Percentiles rank a stretch among this genome's conserved stretches.
These are phyloP conservation scores for Tolypocladium amazonense DNA, from an alignment of 2,329 filamentous ascomycete species.

Conservation along the genomic window DNA sequence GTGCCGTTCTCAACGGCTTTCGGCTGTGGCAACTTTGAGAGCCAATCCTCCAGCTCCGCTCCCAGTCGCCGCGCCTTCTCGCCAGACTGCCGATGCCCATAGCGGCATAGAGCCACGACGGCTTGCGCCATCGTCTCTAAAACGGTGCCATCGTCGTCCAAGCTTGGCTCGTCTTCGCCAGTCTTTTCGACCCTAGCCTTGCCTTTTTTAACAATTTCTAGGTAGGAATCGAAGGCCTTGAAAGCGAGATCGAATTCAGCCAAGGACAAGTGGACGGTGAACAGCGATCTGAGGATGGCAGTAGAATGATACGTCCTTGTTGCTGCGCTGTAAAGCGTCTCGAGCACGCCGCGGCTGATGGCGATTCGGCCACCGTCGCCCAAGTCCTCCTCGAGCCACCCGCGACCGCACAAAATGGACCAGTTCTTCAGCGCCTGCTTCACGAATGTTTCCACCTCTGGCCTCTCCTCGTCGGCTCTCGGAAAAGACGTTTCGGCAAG, in stretches of 20 bases:
- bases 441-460: slow-evolving; percentile 74
- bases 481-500: slow-evolving; percentile 76
- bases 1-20: slow-evolving; percentile 15
- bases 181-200: slow-evolving; percentile 77
- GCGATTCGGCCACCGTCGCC: slow-evolving; percentile 70
- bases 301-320: slow-evolving; percentile 95
- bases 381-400: slow-evolving; percentile 72
- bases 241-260: slow-evolving; percentile 89
- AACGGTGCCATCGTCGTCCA: slow-evolving; percentile 71
- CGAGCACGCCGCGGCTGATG: slow-evolving; percentile 66
- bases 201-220: slow-evolving; percentile 76
- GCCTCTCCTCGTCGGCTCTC: slow-evolving; percentile 66
- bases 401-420: slow-evolving; percentile 66
- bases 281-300: slow-evolving; percentile 73
- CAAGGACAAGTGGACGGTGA: slow-evolving; percentile 75
- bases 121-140: slow-evolving; percentile 72
- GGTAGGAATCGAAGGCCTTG: slow-evolving; percentile 83
- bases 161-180: slow-evolving; percentile 54
- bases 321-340: slow-evolving; percentile 81
- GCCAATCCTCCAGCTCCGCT: slow-evolving; percentile 61
- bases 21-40: slow-evolving; percentile 46
- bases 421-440: slow-evolving; percentile 76
- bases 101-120: slow-evolving; percentile 71
- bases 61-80: slow-evolving; percentile 69
- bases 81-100: slow-evolving; percentile 62